Conservation (phyloP, 805 yeast species). For the Yarrowia sp. region DNA sequence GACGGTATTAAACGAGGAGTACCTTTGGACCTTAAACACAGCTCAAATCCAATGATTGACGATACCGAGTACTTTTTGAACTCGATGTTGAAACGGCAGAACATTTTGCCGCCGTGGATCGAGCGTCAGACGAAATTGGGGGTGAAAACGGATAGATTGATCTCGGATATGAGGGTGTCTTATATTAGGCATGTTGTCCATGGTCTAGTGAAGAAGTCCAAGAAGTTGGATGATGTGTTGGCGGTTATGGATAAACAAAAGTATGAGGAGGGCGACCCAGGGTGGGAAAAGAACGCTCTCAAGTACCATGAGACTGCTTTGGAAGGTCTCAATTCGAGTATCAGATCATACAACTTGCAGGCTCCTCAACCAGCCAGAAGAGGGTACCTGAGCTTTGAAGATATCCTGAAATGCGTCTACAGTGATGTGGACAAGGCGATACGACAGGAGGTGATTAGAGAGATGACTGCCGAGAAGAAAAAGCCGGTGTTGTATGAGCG, state of each 20-base stretch:
- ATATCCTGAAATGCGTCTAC: conserved; percentile 55
- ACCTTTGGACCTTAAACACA: conserved; percentile 54
- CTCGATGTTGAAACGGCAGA: conserved; percentile 73
- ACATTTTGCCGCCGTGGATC: conserved; percentile 88
- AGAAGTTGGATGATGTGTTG: conserved; percentile 14
- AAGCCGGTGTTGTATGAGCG: conserved; percentile 16
- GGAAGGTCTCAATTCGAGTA: conserved; percentile 55
- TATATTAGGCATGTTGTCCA: conserved; percentile 34
- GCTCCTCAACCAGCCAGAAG: conserved; percentile 68
- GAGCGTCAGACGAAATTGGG: conserved; percentile 72
- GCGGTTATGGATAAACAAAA: background rate
- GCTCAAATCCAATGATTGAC: conserved; percentile 64
- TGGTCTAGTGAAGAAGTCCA: background rate
- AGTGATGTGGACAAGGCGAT: conserved; percentile 47
- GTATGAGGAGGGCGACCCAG: conserved; percentile 20
- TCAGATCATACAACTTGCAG: conserved; percentile 67
- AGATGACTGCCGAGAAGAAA: conserved; percentile 26
- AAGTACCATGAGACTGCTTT: conserved; percentile 52
- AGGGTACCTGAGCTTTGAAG: conserved; percentile 57
- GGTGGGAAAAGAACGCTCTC: conserved; percentile 53
- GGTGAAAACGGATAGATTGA: conserved; percentile 55
- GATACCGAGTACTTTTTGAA: conserved; percentile 80
- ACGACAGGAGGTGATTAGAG: conserved; percentile 21
- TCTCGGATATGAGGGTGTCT: conserved; percentile 2
- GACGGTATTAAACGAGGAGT: conserved; percentile 68